A percentile compares a stretch with the other conserved stretches of the same genome.
Conservation (phyloP, 2,329 filamentous ascomycete species). For the Pseudohalonectria lignicola region DNA sequence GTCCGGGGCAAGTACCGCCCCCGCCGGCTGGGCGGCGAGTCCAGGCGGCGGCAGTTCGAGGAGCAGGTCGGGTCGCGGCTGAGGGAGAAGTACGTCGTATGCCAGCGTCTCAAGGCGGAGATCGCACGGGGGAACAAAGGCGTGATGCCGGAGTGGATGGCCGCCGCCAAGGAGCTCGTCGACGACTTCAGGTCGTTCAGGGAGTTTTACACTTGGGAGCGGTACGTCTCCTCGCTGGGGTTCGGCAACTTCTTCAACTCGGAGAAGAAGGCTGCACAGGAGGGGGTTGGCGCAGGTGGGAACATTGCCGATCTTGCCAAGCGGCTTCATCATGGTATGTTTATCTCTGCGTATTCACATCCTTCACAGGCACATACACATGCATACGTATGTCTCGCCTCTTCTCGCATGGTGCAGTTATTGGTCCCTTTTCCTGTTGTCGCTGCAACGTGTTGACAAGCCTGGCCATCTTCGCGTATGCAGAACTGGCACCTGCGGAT, state of each 20-base stretch:
- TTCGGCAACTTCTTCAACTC: constrained; percentile 22
- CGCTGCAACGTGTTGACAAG: neutral
- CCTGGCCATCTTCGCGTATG: constrained; percentile 3
- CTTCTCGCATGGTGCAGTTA: too few relatives aligned
- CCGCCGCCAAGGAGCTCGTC: constrained; percentile 45
- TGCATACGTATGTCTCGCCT: neutral
- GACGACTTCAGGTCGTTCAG: constrained; percentile 54
- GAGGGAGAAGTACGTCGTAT: constrained; percentile 27
- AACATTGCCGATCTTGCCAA: constrained; percentile 29
- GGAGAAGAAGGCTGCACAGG: constrained; percentile 16
- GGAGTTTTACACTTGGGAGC: constrained; percentile 56
- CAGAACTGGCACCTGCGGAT: constrained; percentile 22
- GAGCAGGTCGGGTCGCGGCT: constrained; percentile 14
- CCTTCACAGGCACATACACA: neutral
- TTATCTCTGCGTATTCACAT: neutral
- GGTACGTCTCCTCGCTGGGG: constrained; percentile 48
- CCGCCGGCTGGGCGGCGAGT: constrained; percentile 10
- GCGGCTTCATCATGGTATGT: constrained; percentile 41
- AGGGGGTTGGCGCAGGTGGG: constrained; percentile 6
- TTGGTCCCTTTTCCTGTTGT: neutral
- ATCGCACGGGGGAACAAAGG: constrained; percentile 18
- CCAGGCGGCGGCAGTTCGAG: constrained; percentile 15
- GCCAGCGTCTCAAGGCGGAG: constrained; percentile 24
- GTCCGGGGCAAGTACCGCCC: constrained; percentile 1
- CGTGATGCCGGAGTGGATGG: constrained; percentile 43